Evolutionary conservation across 352 stramenopile genomes (phyloP).

Genomic region (Globisporangium spinosum): DNA sequence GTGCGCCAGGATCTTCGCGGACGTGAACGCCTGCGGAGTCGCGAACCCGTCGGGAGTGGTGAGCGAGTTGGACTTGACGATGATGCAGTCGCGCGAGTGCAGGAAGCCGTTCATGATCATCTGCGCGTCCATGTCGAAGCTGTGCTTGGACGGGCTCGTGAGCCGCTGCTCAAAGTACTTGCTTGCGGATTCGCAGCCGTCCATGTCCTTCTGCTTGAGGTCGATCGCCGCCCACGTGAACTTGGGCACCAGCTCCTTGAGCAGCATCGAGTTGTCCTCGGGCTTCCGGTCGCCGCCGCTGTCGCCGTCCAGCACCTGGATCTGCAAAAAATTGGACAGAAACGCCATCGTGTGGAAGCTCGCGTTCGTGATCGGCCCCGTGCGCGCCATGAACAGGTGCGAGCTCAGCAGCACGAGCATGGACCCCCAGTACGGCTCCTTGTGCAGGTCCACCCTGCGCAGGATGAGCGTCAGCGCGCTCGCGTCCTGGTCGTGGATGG

Average conservation of each 20-base stretch:
- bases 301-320: slow-evolving; percentile 35
- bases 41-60: slow-evolving; percentile 25
- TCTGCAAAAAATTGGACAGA: slow-evolving; percentile 41
- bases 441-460: slow-evolving; percentile 38
- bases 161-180: slow-evolving; percentile 74
- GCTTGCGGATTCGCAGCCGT: slow-evolving; percentile 50
- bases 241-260: slow-evolving; percentile 47
- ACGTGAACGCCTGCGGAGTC: slow-evolving; percentile 41
- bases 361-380: slow-evolving; percentile 31
- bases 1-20: slow-evolving; percentile 53
- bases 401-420: slow-evolving; percentile 59
- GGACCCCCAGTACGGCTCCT: slow-evolving; percentile 60
- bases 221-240: slow-evolving; percentile 71
- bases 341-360: slow-evolving; percentile 51
- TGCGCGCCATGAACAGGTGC: slow-evolving; percentile 44
- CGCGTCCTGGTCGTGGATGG: slow-evolving; percentile 45
- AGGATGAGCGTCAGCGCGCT: slow-evolving; percentile 50
- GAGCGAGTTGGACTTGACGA: slow-evolving; percentile 58
- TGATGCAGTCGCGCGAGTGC: slow-evolving; percentile 45
- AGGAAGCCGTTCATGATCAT: slow-evolving; percentile 42
- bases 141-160: slow-evolving; percentile 29
- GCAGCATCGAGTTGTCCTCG: slow-evolving; percentile 37
- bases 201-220: slow-evolving; percentile 80
- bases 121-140: slow-evolving; percentile 44
- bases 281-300: slow-evolving; percentile 9